These are phyloP conservation scores for Fraxinus albicans DNA, from an alignment of 305 asterid species.

Conservation along the genomic window DNA sequence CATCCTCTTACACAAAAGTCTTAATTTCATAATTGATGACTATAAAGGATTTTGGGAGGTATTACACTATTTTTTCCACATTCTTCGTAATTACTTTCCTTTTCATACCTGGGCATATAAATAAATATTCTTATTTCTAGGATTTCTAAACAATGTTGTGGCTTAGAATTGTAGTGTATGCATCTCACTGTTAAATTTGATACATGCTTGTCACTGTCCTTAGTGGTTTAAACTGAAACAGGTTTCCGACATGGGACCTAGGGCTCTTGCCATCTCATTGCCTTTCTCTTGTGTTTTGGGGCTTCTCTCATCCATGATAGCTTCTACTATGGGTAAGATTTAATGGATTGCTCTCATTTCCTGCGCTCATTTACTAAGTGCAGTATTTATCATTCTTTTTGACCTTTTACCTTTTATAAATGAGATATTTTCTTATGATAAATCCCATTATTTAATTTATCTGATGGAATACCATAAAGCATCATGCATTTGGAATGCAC, in stretches of 20 bases:
- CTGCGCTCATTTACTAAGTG: background rate
- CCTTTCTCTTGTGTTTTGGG: conserved; percentile 93
- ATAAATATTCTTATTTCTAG: conserved; percentile 1
- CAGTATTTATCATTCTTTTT: background rate
- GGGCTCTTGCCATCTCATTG: conserved; percentile 89
- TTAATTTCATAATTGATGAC: too few species aligned
- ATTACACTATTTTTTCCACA: background rate
- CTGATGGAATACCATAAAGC: background rate
- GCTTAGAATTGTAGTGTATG: background rate
- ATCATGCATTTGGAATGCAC: background rate
- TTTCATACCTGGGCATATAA: conserved; percentile 1
- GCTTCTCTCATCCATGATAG: conserved; percentile 85
- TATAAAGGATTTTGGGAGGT: too few species aligned
- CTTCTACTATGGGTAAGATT: conserved; percentile 86
- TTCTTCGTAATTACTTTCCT: background rate
- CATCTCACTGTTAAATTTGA: background rate
- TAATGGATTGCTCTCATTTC: conserved; percentile 17
- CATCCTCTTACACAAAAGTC: too few species aligned
- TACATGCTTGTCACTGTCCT: background rate
- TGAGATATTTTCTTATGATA: background rate
- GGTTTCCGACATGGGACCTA: conserved; percentile 83
- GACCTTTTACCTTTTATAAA: background rate
- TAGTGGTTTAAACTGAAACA: conserved; percentile 28
- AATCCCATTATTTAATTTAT: background rate
- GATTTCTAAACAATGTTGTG: background rate